Percentiles rank a stretch among this genome's conserved stretches.
These are phyloP conservation scores for Lophiotrema nucula DNA, from an alignment of 495 filamentous ascomycete genomes.

Conservation along the genomic window DNA sequence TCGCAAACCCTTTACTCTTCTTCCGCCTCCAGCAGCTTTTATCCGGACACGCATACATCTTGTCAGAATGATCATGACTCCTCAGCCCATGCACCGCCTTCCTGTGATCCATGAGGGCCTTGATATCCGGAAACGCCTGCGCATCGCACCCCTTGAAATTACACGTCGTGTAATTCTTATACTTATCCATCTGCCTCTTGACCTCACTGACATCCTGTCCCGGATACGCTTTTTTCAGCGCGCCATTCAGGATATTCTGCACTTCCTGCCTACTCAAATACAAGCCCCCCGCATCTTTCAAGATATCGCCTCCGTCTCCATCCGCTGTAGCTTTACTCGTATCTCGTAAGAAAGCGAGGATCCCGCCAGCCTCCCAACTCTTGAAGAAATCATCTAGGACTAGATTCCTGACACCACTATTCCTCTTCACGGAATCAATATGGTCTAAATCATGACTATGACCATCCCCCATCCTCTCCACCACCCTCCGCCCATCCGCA, in stretches of 20 bases:
- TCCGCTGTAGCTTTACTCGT: background rate
- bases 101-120: constrained; percentile 22
- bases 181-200: constrained; percentile 30
- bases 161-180: constrained; percentile 30
- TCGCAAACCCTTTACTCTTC: constrained; percentile 28
- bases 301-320: constrained; percentile 5
- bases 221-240: constrained; percentile 27
- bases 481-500: constrained; percentile 10
- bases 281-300: constrained; percentile 22
- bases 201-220: constrained; percentile 17
- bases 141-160: constrained; percentile 25
- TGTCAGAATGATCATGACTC: constrained; percentile 22
- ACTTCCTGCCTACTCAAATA: constrained; percentile 24
- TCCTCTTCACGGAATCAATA: constrained; percentile 27
- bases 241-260: constrained; percentile 30
- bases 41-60: constrained; percentile 20
- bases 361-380: constrained; percentile 28
- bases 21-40: constrained; percentile 24
- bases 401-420: constrained; percentile 12
- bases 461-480: constrained; percentile 15
- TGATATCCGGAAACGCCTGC: constrained; percentile 17
- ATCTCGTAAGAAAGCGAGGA: constrained; percentile 25
- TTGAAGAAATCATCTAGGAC: constrained; percentile 32
- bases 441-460: constrained; percentile 25
- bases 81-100: constrained; percentile 16